Conservation (phyloP, 805 yeast genomes). For the Jamesozyma spencerorum region DNA sequence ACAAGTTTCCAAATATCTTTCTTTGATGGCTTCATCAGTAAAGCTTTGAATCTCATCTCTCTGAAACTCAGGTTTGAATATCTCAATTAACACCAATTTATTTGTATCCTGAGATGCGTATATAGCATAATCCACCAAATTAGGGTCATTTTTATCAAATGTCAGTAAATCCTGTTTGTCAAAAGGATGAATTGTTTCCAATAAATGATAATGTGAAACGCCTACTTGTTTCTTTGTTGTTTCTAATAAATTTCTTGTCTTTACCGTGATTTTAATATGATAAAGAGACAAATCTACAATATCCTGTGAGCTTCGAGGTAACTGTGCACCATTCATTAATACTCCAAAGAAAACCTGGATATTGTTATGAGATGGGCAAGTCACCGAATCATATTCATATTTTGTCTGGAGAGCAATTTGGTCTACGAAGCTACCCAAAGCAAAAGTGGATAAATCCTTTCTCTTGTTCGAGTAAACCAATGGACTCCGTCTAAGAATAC, state of each 20-base stretch:
- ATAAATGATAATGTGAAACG: constrained; percentile 27
- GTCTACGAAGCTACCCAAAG: constrained; percentile 24
- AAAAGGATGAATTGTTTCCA: constrained; percentile 25
- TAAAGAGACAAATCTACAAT: constrained; percentile 19
- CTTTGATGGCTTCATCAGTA: constrained; percentile 40
- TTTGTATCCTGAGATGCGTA: constrained; percentile 39
- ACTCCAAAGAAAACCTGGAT: constrained; percentile 28
- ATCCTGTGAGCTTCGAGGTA: constrained; percentile 9
- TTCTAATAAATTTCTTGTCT: constrained; percentile 23
- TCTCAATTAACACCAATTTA: constrained; percentile 43
- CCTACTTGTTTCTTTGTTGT: constrained; percentile 23
- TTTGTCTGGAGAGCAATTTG: constrained; percentile 25
- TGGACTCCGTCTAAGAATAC: constrained; percentile 23
- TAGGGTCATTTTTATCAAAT: constrained; percentile 25
- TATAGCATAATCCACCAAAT: constrained; percentile 37
- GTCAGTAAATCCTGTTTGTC: constrained; percentile 25
- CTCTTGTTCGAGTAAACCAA: constrained; percentile 26
- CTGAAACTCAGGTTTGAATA: constrained; percentile 44
- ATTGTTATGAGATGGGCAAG: constrained; percentile 24
- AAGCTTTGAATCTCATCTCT: constrained; percentile 39
- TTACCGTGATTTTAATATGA: constrained; percentile 32
- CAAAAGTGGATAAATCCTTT: constrained; percentile 13
- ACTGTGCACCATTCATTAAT: constrained; percentile 12
- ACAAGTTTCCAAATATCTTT: constrained; percentile 38
- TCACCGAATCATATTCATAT: constrained; percentile 20